Evolutionary conservation across 192 early-diverging fungal species (phyloP).

Genomic region (Umbelopsis sp.): DNA sequence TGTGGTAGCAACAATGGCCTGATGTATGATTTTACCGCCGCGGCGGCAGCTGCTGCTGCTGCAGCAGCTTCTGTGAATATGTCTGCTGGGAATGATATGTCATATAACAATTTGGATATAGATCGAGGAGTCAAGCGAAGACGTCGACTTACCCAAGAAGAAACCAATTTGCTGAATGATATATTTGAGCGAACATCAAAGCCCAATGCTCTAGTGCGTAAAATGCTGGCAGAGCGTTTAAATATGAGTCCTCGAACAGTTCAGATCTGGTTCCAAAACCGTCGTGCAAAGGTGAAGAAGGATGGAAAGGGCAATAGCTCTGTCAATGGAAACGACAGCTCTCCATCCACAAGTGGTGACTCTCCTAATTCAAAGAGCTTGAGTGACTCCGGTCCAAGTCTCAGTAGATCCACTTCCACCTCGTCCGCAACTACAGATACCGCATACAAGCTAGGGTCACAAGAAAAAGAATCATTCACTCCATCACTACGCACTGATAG

Average conservation of each 20-base stretch:
- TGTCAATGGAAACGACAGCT: neutral
- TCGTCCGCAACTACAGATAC: neutral
- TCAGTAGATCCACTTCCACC: neutral
- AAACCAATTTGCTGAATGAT: conserved; percentile 61
- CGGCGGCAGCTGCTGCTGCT: neutral
- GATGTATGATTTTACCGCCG: conserved; percentile 5
- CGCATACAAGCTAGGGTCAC: neutral
- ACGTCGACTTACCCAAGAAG: conserved; percentile 51
- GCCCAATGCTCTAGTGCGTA: conserved; percentile 65
- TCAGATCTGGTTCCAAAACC: conserved; percentile 88
- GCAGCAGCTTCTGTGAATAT: neutral
- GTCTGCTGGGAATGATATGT: neutral
- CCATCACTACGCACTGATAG: conserved; percentile 1
- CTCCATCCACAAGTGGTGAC: neutral
- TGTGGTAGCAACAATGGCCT: neutral
- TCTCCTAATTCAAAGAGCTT: neutral
- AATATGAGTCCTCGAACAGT: conserved; percentile 74
- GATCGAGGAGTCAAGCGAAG: conserved; percentile 7
- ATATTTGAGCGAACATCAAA: conserved; percentile 46
- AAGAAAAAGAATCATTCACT: conserved; percentile 4
- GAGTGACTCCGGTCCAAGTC: neutral
- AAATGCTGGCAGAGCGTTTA: conserved; percentile 63
- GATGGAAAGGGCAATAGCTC: neutral
- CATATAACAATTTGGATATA: conserved; percentile 6
- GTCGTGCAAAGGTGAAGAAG: conserved; percentile 75